phyloP scores from a whole-genome alignment of 2,329 filamentous ascomycete species.

The Sclerotinia borealis region DNA sequence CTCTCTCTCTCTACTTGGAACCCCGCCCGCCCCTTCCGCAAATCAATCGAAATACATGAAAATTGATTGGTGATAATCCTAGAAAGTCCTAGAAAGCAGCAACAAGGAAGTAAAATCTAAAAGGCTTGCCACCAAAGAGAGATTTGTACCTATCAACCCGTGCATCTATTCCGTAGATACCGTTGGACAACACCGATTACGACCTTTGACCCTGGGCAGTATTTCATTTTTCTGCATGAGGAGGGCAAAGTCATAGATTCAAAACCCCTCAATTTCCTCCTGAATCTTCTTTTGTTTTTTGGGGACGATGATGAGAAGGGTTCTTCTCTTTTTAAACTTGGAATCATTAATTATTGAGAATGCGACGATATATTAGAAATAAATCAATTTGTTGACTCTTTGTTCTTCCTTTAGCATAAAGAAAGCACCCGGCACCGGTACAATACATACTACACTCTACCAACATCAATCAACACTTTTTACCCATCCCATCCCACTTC shows the following conservation, averaged over 20 bases:
- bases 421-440: too few species aligned
- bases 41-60: not conserved
- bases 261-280: not conserved
- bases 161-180: not conserved
- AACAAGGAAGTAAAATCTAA: slow-evolving; percentile 1
- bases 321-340: not conserved
- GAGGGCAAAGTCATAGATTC: slow-evolving; percentile 1
- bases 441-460: not conserved
- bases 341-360: not conserved
- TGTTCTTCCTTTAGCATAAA: too few species aligned
- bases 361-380: not conserved
- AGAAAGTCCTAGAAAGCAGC: not conserved
- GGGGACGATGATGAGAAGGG: slow-evolving; percentile 1
- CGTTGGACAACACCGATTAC: not conserved
- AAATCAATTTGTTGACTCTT: not conserved
- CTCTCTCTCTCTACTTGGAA: not conserved
- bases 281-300: not conserved
- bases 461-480: not conserved
- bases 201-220: not conserved
- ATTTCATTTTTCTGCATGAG: not conserved
- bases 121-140: not conserved
- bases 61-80: not conserved
- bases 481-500: slow-evolving; percentile 4
- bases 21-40: not conserved
- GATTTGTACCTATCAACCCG: not conserved